These are phyloP conservation scores for Fusarium dlaminii DNA, from an alignment of 2,329 filamentous ascomycete species.

Conservation along the genomic window DNA sequence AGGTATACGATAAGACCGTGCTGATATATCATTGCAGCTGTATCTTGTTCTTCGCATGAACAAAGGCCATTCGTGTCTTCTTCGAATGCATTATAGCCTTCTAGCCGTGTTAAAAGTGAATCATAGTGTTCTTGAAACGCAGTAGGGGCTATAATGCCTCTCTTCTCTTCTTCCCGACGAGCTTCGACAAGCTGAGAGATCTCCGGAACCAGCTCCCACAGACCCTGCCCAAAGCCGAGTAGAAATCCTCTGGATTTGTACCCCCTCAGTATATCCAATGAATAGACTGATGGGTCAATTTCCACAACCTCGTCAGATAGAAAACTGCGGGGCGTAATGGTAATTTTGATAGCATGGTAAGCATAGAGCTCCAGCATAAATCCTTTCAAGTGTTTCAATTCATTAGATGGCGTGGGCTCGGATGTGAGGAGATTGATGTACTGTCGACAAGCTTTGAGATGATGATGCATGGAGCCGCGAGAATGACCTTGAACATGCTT, in stretches of 20 bases:
- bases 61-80: background rate
- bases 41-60: background rate
- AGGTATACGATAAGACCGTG: conserved; percentile 4
- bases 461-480: background rate
- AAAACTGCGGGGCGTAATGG: background rate
- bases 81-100: background rate
- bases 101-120: background rate
- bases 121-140: background rate
- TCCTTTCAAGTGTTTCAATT: background rate
- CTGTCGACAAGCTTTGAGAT: conserved; percentile 4
- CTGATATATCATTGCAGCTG: background rate
- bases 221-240: background rate
- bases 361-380: conserved; percentile 8
- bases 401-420: background rate
- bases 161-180: background rate
- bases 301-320: background rate
- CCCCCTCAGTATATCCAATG: background rate
- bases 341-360: background rate
- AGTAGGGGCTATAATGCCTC: fast-evolving
- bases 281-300: background rate
- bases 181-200: conserved; percentile 7
- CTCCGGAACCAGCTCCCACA: conserved; percentile 1
- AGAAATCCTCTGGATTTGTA: conserved; percentile 1
- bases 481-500: background rate
- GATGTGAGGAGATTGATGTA: background rate